Base-by-base conservation (phyloP, 768 basidiomycete genomes). In the Tricholomella constricta region DNA sequence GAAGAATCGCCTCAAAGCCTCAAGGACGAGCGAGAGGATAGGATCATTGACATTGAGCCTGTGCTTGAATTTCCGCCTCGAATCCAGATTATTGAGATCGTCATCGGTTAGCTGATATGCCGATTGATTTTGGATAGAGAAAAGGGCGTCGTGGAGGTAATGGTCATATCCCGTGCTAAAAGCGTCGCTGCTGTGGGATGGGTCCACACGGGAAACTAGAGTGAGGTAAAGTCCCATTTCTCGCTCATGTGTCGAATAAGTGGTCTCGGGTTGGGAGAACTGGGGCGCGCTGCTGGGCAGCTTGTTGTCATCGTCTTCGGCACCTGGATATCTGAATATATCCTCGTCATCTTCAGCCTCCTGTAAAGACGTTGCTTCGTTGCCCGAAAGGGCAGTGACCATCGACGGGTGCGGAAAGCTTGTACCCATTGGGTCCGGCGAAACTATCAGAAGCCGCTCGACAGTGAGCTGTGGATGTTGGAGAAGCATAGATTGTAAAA, bases 121-220 rank as follows among this genome's bases (percentile, higher is more conserved):
- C 5, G 77, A 71, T 57, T 90, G 88, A 47, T 70, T 74, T 65
- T 89, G 85, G 45, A 92, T 85, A 10, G 82, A 76, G 26, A 78
- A 60, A 15, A 92, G 68, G 6, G 90, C 91, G 59, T 94, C 92
- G 23, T 78, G 78, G 29, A 94, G 78, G 68, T 94, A 94, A 60
- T 89, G 85, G 38, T 90, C 86, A 56, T 92, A 91, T 20, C 89
- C 87, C 3, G 91, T 92, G 66, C 90, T 92, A 73, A 92, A 91
- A 14, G 78, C 80, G 56, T 89, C 85, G 34, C 78, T 80, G 55
- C 74, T 78, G 59, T 89, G 84, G 15, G 80, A 79, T 23, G 87
- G 86, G 60, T 91, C 85, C 15, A 90, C 78, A 14, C 87, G 82
- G n/a, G 88, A 89, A 15, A 94, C 83, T 2, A 91, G 79, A 20